A percentile compares a stretch with the other conserved stretches of the same genome.
These are phyloP conservation scores for Annona squamosa DNA, from an alignment of 164 flowering plant species.

Conservation along the genomic window DNA sequence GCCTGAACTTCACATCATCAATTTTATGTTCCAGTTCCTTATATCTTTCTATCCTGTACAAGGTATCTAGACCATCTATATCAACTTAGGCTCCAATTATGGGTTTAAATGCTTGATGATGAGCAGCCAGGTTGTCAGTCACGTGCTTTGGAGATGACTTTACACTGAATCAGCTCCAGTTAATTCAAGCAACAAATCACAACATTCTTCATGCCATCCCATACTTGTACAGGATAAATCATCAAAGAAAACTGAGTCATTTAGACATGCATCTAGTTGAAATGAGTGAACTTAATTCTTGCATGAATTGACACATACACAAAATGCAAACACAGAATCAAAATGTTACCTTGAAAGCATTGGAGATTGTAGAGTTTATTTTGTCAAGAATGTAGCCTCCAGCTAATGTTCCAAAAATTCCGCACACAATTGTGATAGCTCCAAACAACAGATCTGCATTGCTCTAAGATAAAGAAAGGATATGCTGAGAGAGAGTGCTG, in stretches of 20 bases:
- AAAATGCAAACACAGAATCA: background rate
- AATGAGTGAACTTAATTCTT: background rate
- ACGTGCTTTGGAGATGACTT: no score
- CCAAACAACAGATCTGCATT: constrained; percentile 85
- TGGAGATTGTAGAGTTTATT: constrained; percentile 55
- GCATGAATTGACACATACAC: background rate
- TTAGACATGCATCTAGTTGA: background rate
- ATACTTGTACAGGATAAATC: background rate
- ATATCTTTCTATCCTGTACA: no score
- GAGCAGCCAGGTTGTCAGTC: no score
- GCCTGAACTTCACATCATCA: no score
- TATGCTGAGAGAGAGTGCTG: background rate
- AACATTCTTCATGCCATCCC: background rate
- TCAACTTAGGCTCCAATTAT: no score
- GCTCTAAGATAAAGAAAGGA: constrained; percentile 29
- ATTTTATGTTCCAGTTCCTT: no score
- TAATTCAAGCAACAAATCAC: no score
- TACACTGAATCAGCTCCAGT: no score
- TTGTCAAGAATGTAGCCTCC: constrained; percentile 76
- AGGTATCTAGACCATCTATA: no score
- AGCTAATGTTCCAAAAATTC: constrained; percentile 75
- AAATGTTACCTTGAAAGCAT: constrained; percentile 77
- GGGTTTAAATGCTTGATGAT: no score
- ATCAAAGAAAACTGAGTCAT: background rate
- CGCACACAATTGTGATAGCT: constrained; percentile 74